Evolutionary conservation across 169 alveolate species (phyloP).

Genomic region (Eimeria brunetti): DNA sequence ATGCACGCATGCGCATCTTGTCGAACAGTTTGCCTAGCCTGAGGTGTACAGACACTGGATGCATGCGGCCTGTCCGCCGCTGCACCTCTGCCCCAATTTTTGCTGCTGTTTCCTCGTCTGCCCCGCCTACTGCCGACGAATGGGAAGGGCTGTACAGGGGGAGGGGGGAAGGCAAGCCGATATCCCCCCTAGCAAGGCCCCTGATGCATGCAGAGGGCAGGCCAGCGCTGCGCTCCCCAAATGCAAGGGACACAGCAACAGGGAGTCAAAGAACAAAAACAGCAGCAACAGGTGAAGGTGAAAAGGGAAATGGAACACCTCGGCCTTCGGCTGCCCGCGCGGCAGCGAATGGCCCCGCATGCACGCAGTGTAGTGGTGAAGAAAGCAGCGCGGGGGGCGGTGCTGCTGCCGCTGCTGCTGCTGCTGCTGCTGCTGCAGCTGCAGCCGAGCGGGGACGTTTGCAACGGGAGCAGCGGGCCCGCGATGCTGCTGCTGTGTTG

Average conservation of each 20-base stretch:
- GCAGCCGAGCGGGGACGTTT: neutral
- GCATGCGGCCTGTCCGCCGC: slow-evolving; percentile 5
- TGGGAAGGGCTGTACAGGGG: neutral
- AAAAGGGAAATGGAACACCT: neutral
- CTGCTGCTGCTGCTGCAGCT: neutral
- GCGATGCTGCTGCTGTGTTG: slow-evolving; percentile 46
- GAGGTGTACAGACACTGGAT: neutral
- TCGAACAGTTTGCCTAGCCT: neutral
- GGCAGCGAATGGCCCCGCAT: neutral
- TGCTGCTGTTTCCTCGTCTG: neutral
- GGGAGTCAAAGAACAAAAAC: neutral
- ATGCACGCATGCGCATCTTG: slow-evolving; percentile 3
- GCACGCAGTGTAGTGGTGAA: neutral
- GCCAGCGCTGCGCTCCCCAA: neutral
- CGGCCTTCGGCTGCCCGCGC: neutral
- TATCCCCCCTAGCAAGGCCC: neutral
- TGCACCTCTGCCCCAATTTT: slow-evolving; percentile 34
- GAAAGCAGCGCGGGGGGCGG: neutral
- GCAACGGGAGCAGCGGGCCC: slow-evolving; percentile 15
- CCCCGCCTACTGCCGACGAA: neutral
- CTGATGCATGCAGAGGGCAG: neutral
- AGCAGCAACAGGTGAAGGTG: neutral
- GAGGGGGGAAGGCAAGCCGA: neutral
- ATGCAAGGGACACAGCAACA: neutral
- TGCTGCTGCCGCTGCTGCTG: neutral